Evolutionary conservation across 441 rosid species (phyloP), one percentile per base, ranked within the genome.

Genomic region (Populus trichocarpa): DNA sequence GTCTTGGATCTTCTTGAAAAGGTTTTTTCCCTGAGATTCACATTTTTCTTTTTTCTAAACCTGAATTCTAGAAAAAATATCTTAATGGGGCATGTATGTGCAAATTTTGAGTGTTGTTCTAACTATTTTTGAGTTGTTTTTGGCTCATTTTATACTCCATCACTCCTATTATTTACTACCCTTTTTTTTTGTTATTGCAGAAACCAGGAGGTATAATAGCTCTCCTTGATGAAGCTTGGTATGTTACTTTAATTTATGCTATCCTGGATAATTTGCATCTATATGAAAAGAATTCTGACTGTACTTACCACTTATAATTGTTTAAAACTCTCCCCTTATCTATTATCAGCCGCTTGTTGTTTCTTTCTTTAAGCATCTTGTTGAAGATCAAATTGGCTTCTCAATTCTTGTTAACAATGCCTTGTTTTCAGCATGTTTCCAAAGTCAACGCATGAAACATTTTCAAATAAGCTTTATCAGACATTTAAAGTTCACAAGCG

Each of bases 171-270:
- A 12, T 53, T 18, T 3, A 33, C 13, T 40, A 67, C 10, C 12
- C n/a, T 30, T 33, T 81, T 40, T 74, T 61, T 63, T 26, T 20
- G 42, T 40, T 77, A 13, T 65, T 87, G 83, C 93, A 97, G 99
- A 97, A 97, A 87, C 98, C 99, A 13, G 97, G 99, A 69, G 99
- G 98, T 67, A 94, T 97, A 46, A 33, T 97, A 70, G 98, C 98
- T 74, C 95, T 97, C 69, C 97, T 97, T 6, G 99, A 97, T 82
- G 99, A 97, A 89, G 98, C 99, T 82, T 94, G 99, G 99, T 97
- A 93, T 46, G 77, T 71, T 69, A 33, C 26, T 75, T 73, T 77
- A 23, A 36, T 36, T 59, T 42, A 57, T 40, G 6, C 12, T 38
- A 26, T 10, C 53, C 9, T 9, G 10, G 68, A 78, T 30, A 33